Evolutionary conservation across 257 asterid genomes (phyloP), one percentile per base, ranked within the genome.

Genomic region (Fraxinus quadrangulata): DNA sequence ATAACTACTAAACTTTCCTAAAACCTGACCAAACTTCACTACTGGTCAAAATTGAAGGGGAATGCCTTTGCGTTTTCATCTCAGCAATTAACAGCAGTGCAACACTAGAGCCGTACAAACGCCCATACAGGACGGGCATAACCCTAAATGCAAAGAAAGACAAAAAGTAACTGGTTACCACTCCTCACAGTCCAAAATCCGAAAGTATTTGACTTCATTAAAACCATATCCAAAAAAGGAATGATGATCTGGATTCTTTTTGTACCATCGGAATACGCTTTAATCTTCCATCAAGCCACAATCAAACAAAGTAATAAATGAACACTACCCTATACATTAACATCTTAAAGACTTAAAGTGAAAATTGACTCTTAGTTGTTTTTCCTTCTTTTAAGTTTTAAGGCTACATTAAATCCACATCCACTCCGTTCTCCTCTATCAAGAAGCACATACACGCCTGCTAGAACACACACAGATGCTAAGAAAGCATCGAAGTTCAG

Each of bases 241-340:
- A 26, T 63, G 2, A 6, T 9, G 40, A 23, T 74, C 28, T 37
- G 21, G 74, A 36, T 69, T 56, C 23, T 69, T 31, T 76, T 67
- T 75, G 51, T 26, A 16, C 14, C 26, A 74, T 31, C n/a, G 21
- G 24, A 37, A 63, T 70, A 63, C 23, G 71, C 7, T 23, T 9
- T 21, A 80, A 61, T 36, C 70, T 72, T 78, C 26, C 78, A 68
- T 42, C 36, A 37, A 45, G 4, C 72, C 76, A 75, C 59, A 75
- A 28, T 59, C 37, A 17, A 33, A 40, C 70, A 42, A 49, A 73
- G 66, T 56, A n/a, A 56, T 9, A 14, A 68, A 67, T 23, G 17
- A 72, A 1, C 42, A 4, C 56, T 39, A 6, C 26, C 19, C 4
- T 47, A 14, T 47, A 47, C 6, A 24, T 39, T n/a, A 42, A 56